phyloP scores from a whole-genome alignment of 331 rosid species.

The Ulmus americana region DNA sequence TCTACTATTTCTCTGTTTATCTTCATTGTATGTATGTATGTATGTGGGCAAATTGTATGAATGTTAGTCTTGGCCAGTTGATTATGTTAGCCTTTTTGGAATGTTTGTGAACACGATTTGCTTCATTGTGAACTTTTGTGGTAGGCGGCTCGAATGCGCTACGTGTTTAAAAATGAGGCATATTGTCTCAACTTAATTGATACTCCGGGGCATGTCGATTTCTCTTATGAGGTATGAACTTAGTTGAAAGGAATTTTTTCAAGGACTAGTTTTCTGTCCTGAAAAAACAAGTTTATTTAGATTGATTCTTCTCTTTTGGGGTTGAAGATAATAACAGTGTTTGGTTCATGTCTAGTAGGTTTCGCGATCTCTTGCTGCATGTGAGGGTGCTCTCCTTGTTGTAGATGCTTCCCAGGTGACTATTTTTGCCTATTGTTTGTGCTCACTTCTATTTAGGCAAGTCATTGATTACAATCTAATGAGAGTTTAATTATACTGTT shows the following conservation, averaged over 20 bases:
- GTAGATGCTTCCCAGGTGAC: slow-evolving; percentile 94
- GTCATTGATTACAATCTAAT: too few species aligned
- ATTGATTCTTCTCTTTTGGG: too few species aligned
- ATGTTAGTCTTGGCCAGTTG: too few species aligned
- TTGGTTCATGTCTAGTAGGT: slow-evolving; percentile 42
- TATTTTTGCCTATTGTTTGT: not conserved
- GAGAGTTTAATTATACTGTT: slow-evolving; percentile 2
- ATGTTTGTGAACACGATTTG: not conserved
- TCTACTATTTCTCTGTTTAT: not conserved
- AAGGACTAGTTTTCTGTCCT: too few species aligned
- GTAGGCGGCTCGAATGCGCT: slow-evolving; percentile 94
- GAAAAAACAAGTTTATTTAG: too few species aligned
- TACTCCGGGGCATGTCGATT: slow-evolving; percentile 97
- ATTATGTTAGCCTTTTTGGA: not conserved
- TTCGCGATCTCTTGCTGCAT: slow-evolving; percentile 89
- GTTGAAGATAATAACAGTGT: not conserved
- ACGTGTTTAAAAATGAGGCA: slow-evolving; percentile 41
- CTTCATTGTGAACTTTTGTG: not conserved
- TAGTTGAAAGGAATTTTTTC: not conserved
- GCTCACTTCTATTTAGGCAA: too few species aligned
- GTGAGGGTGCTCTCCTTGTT: slow-evolving; percentile 92
- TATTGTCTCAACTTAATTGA: slow-evolving; percentile 84
- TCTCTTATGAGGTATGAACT: slow-evolving; percentile 76
- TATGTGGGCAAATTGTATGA: too few species aligned
- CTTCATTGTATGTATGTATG: too few species aligned